Percentiles rank a stretch among this genome's conserved stretches.
Evolutionary conservation across 2,329 filamentous ascomycete species (phyloP).

Genomic region (Fusarium goolgardi): DNA sequence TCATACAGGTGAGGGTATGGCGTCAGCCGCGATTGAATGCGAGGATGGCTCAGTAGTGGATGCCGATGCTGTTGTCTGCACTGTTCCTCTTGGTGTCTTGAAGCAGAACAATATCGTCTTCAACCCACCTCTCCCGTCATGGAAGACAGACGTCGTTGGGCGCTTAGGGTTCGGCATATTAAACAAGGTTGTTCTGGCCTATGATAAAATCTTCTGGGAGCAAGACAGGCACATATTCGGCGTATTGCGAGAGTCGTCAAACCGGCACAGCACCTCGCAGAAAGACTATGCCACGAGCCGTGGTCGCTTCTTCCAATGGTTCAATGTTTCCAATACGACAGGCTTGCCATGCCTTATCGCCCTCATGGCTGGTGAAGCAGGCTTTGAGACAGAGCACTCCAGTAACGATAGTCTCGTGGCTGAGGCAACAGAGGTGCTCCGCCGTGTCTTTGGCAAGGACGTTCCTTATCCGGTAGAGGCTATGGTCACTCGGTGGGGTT

Average conservation of each 20-base stretch:
- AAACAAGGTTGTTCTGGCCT: slow-evolving; percentile 95
- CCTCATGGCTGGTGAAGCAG: slow-evolving; percentile 95
- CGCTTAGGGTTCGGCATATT: slow-evolving; percentile 92
- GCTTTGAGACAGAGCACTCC: slow-evolving; percentile 84
- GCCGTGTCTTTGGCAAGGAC: slow-evolving; percentile 75
- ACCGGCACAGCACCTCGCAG: slow-evolving; percentile 77
- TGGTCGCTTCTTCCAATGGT: slow-evolving; percentile 97
- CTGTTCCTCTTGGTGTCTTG: slow-evolving; percentile 88
- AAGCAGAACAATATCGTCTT: slow-evolving; percentile 88
- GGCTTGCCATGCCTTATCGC: slow-evolving; percentile 89
- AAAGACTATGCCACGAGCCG: slow-evolving; percentile 81
- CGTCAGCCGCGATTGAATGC: slow-evolving; percentile 74
- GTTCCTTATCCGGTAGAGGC: slow-evolving; percentile 86
- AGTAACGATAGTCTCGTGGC: slow-evolving; percentile 79
- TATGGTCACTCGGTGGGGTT: slow-evolving; percentile 91
- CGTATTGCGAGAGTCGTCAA: slow-evolving; percentile 79
- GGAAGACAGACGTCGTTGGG: slow-evolving; percentile 83
- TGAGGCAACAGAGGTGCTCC: slow-evolving; percentile 83
- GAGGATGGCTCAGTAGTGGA: slow-evolving; percentile 80
- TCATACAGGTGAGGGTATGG: slow-evolving; percentile 60
- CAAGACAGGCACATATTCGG: slow-evolving; percentile 92
- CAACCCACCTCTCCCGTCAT: slow-evolving; percentile 86
- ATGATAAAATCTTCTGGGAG: slow-evolving; percentile 92
- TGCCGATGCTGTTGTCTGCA: slow-evolving; percentile 92
- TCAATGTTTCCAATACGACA: slow-evolving; percentile 91